Conservation (phyloP, 306 rosid species). For the Dalbergia cochinchinensis region DNA sequence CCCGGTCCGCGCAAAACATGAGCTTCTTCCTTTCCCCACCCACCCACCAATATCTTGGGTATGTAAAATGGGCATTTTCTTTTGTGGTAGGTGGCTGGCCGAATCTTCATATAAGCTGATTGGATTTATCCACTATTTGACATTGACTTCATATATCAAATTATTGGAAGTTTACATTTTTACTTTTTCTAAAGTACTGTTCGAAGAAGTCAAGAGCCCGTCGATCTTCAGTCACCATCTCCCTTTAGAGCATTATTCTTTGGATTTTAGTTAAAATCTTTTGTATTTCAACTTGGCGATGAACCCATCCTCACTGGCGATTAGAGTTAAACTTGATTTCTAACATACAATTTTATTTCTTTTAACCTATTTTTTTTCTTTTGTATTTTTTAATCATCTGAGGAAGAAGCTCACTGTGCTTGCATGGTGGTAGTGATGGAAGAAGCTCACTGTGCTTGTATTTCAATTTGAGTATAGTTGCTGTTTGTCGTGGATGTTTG, state of each 20-base stretch:
- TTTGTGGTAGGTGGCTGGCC: not conserved
- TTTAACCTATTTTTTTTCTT: too few species aligned
- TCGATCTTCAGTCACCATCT: not conserved
- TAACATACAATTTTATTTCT: not conserved
- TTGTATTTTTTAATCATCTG: not conserved
- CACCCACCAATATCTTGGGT: slow-evolving; percentile 5
- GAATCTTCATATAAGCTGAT: not conserved
- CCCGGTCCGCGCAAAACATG: slow-evolving; percentile 6
- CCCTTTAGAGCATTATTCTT: not conserved
- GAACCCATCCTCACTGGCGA: too few species aligned
- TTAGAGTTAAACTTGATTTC: not conserved
- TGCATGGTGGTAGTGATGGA: not conserved
- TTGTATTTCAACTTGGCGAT: too few species aligned
- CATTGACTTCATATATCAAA: not conserved
- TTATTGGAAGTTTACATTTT: not conserved
- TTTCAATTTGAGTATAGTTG: not conserved
- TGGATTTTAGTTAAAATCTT: not conserved
- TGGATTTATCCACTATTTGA: not conserved
- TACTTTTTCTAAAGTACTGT: not conserved
- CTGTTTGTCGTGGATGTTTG: not conserved
- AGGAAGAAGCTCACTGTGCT: not conserved
- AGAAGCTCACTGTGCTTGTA: not conserved
- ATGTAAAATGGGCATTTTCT: not conserved
- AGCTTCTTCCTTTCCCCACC: not conserved
- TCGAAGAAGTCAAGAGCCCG: not conserved